These are phyloP conservation scores for Fusarium torulosum DNA, from an alignment of 2,329 filamentous ascomycete species.

Conservation along the genomic window DNA sequence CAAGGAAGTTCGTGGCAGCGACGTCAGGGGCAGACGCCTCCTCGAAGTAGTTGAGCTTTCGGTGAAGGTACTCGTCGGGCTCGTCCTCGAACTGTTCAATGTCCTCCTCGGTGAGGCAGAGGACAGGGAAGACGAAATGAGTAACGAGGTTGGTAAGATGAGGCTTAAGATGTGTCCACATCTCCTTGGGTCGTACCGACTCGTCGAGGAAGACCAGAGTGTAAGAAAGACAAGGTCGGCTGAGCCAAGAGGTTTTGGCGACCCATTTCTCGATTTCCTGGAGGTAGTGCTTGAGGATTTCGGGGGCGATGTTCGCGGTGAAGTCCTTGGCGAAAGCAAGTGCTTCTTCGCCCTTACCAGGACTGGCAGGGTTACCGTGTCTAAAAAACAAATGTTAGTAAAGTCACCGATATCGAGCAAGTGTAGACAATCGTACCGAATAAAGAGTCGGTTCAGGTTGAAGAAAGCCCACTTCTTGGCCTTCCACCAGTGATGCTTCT, in stretches of 20 bases:
- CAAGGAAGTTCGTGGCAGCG: conserved; percentile 94
- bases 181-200: conserved; percentile 95
- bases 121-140: conserved; percentile 93
- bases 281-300: conserved; percentile 95
- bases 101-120: conserved; percentile 93
- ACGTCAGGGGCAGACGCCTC: conserved; percentile 96
- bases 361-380: conserved; percentile 86
- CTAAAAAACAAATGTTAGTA: conserved; percentile 58
- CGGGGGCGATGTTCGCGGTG: conserved; percentile 89
- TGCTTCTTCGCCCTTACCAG: conserved; percentile 82
- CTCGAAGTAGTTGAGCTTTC: conserved; percentile 98
- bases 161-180: conserved; percentile 94
- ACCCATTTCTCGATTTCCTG: conserved; percentile 98
- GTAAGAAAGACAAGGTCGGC: conserved; percentile 92
- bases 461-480: conserved; percentile 99
- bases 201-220: conserved; percentile 96
- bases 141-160: conserved; percentile 94
- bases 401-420: background rate
- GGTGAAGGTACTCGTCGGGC: conserved; percentile 95
- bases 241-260: conserved; percentile 92
- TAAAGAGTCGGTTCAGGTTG: conserved; percentile 94
- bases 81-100: conserved; percentile 94
- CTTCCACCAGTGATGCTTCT: conserved; percentile 99
- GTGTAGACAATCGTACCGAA: conserved; percentile 70
- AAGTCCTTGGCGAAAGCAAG: conserved; percentile 90